A percentile compares a stretch with the other conserved stretches of the same genome.
phyloP scores from a whole-genome alignment of 371 early-diverging fungal genomes.

The Rhizopus stolonifer region DNA sequence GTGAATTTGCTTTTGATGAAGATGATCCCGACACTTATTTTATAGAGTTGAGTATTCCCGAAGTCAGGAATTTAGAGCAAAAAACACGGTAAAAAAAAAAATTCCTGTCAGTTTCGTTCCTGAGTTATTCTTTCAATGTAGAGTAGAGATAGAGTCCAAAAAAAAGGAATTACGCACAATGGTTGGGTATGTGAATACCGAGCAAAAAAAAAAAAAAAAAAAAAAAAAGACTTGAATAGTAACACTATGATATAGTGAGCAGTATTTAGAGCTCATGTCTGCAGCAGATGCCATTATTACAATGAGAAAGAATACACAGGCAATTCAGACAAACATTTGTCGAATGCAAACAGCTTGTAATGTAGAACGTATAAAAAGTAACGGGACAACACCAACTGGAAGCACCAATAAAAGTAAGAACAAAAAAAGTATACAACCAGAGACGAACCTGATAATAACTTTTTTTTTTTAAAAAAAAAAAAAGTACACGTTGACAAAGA shows the following conservation, averaged over 20 bases:
- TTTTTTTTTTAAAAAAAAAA: too few relatives aligned
- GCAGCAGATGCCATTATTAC: conserved; percentile 80
- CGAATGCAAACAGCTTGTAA: conserved; percentile 61
- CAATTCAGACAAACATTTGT: conserved; percentile 60
- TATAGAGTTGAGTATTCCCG: conserved; percentile 19
- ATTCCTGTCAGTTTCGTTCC: neutral
- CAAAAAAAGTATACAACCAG: too few relatives aligned
- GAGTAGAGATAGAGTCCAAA: conserved; percentile 68
- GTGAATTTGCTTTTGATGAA: neutral
- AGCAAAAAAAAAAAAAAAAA: neutral
- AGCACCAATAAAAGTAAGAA: conserved; percentile 14
- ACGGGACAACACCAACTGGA: conserved; percentile 15
- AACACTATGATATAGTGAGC: conserved; percentile 55
- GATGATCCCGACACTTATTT: conserved; percentile 23
- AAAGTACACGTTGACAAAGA: conserved; percentile 50
- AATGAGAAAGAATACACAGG: conserved; percentile 66
- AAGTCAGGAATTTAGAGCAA: conserved; percentile 26
- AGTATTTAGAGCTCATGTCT: conserved; percentile 81
- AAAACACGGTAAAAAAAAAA: conserved; percentile 22
- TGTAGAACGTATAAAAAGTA: conserved; percentile 49
- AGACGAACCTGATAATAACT: too few relatives aligned
- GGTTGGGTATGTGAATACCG: conserved; percentile 69
- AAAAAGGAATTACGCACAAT: conserved; percentile 79
- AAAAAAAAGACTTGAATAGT: too few relatives aligned
- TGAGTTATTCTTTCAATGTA: neutral